These are phyloP conservation scores for Colletotrichum camelliae DNA, from an alignment of 2,329 filamentous ascomycete genomes.

Conservation along the genomic window DNA sequence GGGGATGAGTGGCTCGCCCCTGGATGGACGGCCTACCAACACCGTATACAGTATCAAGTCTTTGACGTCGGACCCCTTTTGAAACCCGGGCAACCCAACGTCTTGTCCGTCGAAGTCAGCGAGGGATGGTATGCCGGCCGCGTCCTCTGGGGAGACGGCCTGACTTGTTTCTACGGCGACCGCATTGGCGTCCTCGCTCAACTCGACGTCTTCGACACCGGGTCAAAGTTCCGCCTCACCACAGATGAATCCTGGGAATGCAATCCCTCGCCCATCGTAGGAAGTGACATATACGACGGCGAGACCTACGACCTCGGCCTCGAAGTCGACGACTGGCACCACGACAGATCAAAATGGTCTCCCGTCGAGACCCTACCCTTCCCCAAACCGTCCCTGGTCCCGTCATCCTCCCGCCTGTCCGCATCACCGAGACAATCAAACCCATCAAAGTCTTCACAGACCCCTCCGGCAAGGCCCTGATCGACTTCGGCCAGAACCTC, in stretches of 20 bases:
- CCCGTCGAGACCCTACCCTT: constrained; percentile 33
- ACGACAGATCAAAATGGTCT: constrained; percentile 31
- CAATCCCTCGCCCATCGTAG: constrained; percentile 34
- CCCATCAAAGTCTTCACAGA: constrained; percentile 34
- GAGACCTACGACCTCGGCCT: constrained; percentile 51
- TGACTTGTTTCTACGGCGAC: constrained; percentile 41
- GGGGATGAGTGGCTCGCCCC: constrained; percentile 40
- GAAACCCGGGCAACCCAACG: constrained; percentile 32
- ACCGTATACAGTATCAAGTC: constrained; percentile 47
- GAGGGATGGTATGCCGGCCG: constrained; percentile 56
- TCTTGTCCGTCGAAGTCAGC: constrained; percentile 49
- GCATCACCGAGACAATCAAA: constrained; percentile 35
- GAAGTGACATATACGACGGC: constrained; percentile 57
- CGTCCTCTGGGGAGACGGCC: constrained; percentile 1
- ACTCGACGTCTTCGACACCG: constrained; percentile 39
- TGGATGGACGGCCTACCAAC: constrained; percentile 49
- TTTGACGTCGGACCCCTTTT: constrained; percentile 45
- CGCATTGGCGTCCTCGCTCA: constrained; percentile 42
- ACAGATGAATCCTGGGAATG: constrained; percentile 45
- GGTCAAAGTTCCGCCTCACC: constrained; percentile 27
- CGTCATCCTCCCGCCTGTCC: constrained; percentile 50
- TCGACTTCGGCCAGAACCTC: constrained; percentile 66
- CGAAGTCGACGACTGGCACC: constrained; percentile 25
- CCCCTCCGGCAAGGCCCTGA: constrained; percentile 46
- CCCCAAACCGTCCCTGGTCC: constrained; percentile 37